These are phyloP conservation scores for Nannochloropsis gaditana DNA, from an alignment of 108 stramenopile species.

Conservation along the genomic window DNA sequence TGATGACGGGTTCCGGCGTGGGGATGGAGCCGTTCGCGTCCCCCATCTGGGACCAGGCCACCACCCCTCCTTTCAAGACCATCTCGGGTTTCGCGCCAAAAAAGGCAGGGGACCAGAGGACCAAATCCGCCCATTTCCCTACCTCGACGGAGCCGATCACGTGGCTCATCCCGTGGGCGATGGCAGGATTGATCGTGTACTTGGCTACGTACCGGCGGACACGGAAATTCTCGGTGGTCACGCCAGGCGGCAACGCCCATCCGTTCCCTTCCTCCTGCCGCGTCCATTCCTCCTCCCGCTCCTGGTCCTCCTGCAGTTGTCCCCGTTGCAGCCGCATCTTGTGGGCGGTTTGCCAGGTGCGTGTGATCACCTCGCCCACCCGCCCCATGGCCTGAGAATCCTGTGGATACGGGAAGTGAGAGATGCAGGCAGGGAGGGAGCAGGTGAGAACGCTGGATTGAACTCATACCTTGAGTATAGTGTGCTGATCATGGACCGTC, in stretches of 20 bases:
- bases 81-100: conserved; percentile 97
- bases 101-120: conserved; percentile 82
- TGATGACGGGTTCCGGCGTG: conserved; percentile 89
- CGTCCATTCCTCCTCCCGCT: conserved; percentile 30
- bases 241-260: not conserved
- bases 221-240: conserved; percentile 75
- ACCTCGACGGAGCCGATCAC: conserved; percentile 83
- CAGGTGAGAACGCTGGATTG: conserved; percentile 52
- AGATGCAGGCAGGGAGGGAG: conserved; percentile 43
- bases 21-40: conserved; percentile 95
- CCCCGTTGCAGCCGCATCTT: conserved; percentile 98
- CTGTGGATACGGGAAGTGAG: not conserved
- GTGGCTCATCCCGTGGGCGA: conserved; percentile 89
- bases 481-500: too few relatives aligned
- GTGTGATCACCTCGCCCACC: conserved; percentile 90
- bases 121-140: conserved; percentile 89
- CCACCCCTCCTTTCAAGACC: conserved; percentile 88
- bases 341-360: conserved; percentile 97
- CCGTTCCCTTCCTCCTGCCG: not conserved
- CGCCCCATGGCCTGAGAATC: conserved; percentile 80
- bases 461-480: too few relatives aligned
- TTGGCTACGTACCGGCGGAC: conserved; percentile 91
- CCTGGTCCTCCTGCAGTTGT: conserved; percentile 67
- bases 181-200: conserved; percentile 96
- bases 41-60: conserved; percentile 94